Evolutionary conservation across 495 filamentous ascomycete genomes (phyloP).

Genomic region (Penicillium chermesinum): DNA sequence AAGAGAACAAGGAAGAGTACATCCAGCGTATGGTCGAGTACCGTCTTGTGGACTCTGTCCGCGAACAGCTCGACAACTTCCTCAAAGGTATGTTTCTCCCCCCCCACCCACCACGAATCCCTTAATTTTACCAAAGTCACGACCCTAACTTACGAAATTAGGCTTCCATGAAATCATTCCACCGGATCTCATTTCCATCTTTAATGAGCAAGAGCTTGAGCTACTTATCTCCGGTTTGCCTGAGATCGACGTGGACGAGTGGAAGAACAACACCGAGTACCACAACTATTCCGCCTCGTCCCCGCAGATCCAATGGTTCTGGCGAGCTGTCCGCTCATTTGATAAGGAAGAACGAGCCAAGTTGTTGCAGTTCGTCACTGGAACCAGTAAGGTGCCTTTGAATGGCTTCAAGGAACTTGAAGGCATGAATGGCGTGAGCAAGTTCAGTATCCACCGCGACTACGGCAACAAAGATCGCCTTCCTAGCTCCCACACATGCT

Average conservation of each 20-base stretch:
- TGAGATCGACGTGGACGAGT: slow-evolving; percentile 97
- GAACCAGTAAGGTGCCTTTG: slow-evolving; percentile 95
- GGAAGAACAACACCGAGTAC: slow-evolving; percentile 98
- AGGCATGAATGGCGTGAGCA: slow-evolving; percentile 97
- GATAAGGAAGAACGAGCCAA: slow-evolving; percentile 99
- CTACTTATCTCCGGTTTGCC: slow-evolving; percentile 94
- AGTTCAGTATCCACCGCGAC: slow-evolving; percentile 98
- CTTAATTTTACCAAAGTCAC: neutral
- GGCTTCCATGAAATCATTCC: slow-evolving; percentile 97
- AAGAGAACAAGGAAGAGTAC: slow-evolving; percentile 98
- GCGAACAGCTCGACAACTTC: slow-evolving; percentile 93
- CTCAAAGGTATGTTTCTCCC: slow-evolving; percentile 50
- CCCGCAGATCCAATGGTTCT: slow-evolving; percentile 99
- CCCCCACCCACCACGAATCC: neutral
- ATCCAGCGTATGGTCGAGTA: slow-evolving; percentile 92
- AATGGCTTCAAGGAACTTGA: slow-evolving; percentile 99
- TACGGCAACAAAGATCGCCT: slow-evolving; percentile 97
- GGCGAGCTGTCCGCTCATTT: slow-evolving; percentile 94
- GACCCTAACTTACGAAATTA: slow-evolving; percentile 1
- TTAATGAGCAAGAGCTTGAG: slow-evolving; percentile 98
- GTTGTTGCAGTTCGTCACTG: slow-evolving; percentile 95
- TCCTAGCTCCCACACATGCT: slow-evolving; percentile 96
- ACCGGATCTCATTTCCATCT: slow-evolving; percentile 89
- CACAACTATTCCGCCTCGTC: slow-evolving; percentile 95
- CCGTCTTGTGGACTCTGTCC: slow-evolving; percentile 82